Conservation (phyloP, 1,284 basidiomycete species). For the Xerocomus tenax region DNA sequence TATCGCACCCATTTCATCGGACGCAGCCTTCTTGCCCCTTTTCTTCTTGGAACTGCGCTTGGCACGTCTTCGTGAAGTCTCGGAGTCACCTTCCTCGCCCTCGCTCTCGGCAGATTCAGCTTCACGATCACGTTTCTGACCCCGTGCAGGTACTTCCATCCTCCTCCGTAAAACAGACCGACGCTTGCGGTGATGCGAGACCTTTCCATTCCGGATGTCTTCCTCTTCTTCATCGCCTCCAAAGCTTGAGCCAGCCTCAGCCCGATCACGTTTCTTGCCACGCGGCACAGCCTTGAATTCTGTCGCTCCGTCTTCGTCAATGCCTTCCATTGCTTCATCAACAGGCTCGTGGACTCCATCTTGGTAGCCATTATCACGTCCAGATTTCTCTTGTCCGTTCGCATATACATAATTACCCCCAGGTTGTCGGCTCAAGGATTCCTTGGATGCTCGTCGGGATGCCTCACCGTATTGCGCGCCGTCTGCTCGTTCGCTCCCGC, state of each 20-base stretch:
- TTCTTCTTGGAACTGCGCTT: conserved; percentile 31
- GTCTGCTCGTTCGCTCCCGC: conserved; percentile 41
- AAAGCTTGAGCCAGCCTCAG: conserved; percentile 62
- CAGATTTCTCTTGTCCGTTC: conserved; percentile 37
- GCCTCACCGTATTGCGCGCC: conserved; percentile 28
- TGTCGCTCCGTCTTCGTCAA: conserved; percentile 37
- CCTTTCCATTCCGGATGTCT: conserved; percentile 32
- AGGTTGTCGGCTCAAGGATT: conserved; percentile 36
- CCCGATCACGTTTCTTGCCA: conserved; percentile 68
- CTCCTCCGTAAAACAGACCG: conserved; percentile 43
- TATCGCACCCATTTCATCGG: conserved; percentile 29
- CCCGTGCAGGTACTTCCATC: conserved; percentile 39
- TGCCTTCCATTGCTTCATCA: conserved; percentile 28
- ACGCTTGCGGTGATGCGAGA: conserved; percentile 38
- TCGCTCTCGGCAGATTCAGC: conserved; percentile 44
- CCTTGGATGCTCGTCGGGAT: conserved; percentile 41
- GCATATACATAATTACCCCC: conserved; percentile 33
- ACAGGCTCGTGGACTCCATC: conserved; percentile 30
- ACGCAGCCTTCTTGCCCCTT: conserved; percentile 25
- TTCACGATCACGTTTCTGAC: conserved; percentile 59
- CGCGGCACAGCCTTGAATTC: conserved; percentile 34
- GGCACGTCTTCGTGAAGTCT: conserved; percentile 21
- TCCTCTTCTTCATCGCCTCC: conserved; percentile 54
- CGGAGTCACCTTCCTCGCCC: conserved; percentile 15
- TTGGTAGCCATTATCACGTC: conserved; percentile 39